phyloP scores from a whole-genome alignment of 495 filamentous ascomycete genomes.

The Lasiosphaeria hispida region DNA sequence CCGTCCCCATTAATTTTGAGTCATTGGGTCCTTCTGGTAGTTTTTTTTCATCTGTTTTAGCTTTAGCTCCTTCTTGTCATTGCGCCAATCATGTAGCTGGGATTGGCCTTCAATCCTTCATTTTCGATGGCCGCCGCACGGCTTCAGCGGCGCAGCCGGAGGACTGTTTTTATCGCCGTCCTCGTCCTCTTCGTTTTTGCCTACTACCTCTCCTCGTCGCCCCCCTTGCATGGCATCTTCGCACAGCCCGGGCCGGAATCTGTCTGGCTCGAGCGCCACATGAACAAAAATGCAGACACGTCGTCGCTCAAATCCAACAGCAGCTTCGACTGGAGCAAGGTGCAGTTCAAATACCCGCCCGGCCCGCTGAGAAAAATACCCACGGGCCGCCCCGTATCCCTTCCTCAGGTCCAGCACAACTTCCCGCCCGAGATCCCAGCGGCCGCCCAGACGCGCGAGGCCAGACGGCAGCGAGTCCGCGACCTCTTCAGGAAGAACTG shows the following conservation, averaged over 20 bases:
- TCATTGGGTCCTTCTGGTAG: too few species aligned
- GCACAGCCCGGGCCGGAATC: conserved; percentile 19
- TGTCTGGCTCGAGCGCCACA: conserved; percentile 24
- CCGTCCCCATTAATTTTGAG: too few species aligned
- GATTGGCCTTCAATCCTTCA: too few species aligned
- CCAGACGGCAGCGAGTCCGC: conserved; percentile 60
- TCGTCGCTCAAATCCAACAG: conserved; percentile 23
- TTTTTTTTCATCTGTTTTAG: too few species aligned
- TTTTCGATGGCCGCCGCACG: neutral
- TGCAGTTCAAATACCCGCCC: conserved; percentile 57
- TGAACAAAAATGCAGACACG: conserved; percentile 29
- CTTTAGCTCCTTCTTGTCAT: too few species aligned
- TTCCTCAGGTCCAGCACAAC: conserved; percentile 71
- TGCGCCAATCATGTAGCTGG: too few species aligned
- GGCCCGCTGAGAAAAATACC: conserved; percentile 61
- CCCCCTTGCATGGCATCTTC: neutral
- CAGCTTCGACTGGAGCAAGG: conserved; percentile 58
- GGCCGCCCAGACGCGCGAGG: conserved; percentile 53
- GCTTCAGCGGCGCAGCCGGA: neutral
- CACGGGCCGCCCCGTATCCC: conserved; percentile 33
- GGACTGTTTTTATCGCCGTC: neutral
- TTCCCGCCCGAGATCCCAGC: conserved; percentile 56
- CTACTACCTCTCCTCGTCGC: conserved; percentile 12
- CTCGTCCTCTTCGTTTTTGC: neutral
- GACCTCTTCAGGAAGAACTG: conserved; percentile 68